A percentile compares a stretch with the other conserved stretches of the same genome.
Conservation (phyloP, 257 asterid species). For the Ballota nigra region DNA sequence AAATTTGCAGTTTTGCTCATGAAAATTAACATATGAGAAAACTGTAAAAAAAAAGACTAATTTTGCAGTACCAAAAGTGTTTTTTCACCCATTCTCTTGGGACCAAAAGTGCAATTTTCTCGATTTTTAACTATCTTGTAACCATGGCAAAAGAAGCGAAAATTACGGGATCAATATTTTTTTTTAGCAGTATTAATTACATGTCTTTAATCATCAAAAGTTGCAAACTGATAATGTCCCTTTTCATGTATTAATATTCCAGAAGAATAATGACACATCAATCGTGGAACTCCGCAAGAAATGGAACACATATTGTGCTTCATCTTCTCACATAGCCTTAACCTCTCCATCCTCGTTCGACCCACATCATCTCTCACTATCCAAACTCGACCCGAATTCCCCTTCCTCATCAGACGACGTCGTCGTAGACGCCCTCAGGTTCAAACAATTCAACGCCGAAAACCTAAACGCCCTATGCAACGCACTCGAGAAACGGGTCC, state of each 20-base stretch:
- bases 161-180: no score
- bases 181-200: no score
- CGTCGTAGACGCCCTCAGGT: constrained; percentile 36
- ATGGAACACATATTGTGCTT: constrained; percentile 50
- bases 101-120: no score
- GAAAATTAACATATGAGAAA: no score
- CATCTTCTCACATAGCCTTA: constrained; percentile 39
- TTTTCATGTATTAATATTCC: constrained; percentile 24
- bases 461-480: constrained; percentile 53
- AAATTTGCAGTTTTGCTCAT: no score
- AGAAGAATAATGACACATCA: constrained; percentile 27
- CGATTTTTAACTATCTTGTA: no score
- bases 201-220: not conserved
- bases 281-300: constrained; percentile 40
- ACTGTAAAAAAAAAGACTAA: no score
- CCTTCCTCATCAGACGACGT: constrained; percentile 52
- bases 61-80: no score
- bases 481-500: constrained; percentile 57
- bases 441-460: constrained; percentile 47
- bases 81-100: no score
- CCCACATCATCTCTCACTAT: constrained; percentile 6
- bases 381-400: constrained; percentile 20
- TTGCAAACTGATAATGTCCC: not conserved
- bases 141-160: no score
- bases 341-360: constrained; percentile 48